Percentiles rank a stretch among this genome's conserved stretches.
Evolutionary conservation across 108 stramenopile species (phyloP).

Genomic region (Cyclotella baltica): DNA sequence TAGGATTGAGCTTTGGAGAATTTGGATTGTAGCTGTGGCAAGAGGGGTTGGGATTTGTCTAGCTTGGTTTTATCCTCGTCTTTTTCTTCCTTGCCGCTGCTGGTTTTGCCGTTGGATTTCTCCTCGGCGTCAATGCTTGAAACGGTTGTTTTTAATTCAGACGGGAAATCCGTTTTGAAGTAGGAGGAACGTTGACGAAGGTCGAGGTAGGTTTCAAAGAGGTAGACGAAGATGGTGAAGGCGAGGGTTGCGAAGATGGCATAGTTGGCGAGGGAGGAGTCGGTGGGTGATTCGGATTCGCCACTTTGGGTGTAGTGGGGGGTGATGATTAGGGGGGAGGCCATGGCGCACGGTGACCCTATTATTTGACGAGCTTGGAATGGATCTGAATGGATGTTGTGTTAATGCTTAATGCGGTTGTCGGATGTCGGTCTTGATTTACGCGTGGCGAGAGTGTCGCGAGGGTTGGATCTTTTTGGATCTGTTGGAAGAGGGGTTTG

Average conservation of each 20-base stretch:
- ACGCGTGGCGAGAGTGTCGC: too few species aligned
- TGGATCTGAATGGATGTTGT: too few species aligned
- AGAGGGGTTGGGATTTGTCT: constrained; percentile 63
- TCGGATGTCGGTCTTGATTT: too few species aligned
- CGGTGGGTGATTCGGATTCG: not conserved
- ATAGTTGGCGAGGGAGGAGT: constrained; percentile 21
- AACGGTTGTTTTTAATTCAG: not conserved
- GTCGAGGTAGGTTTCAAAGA: constrained; percentile 74
- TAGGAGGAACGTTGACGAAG: constrained; percentile 76
- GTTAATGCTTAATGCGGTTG: too few species aligned
- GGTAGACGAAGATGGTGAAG: constrained; percentile 78
- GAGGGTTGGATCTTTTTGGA: too few species aligned
- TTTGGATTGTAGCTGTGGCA: constrained; percentile 87
- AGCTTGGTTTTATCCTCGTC: constrained; percentile 31
- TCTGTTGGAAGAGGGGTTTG: too few species aligned
- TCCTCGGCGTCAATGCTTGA: not conserved
- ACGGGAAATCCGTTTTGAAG: constrained; percentile 73
- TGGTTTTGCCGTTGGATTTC: not conserved
- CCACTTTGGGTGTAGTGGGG: constrained; percentile 7
- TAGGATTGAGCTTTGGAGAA: constrained; percentile 86
- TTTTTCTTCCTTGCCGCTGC: constrained; percentile 29
- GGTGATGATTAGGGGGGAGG: constrained; percentile 7
- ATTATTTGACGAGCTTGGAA: not conserved
- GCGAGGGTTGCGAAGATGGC: constrained; percentile 62
- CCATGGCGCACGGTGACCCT: not conserved